These are phyloP conservation scores for Sonneratia alba DNA, from an alignment of 345 rosid genomes.

Conservation along the genomic window DNA sequence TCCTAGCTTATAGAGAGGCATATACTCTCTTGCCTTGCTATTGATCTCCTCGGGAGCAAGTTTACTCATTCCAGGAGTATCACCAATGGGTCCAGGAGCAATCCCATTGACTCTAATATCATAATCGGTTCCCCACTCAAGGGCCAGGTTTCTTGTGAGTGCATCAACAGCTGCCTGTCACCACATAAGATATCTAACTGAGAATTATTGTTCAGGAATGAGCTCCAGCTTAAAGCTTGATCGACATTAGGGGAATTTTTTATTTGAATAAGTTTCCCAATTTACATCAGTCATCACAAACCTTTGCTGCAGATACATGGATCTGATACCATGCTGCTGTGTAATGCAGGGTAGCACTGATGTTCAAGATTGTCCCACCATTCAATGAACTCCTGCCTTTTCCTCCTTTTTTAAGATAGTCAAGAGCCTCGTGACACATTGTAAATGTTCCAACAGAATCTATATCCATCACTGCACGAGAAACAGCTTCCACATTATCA, in stretches of 20 bases:
- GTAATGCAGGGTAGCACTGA: conserved; percentile 72
- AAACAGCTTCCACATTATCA: neutral
- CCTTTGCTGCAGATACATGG: conserved; percentile 88
- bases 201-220: neutral
- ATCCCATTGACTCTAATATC: conserved; percentile 57
- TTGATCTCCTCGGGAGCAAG: conserved; percentile 58
- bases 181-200: neutral
- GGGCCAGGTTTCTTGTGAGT: conserved; percentile 57
- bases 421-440: conserved; percentile 58
- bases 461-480: conserved; percentile 58
- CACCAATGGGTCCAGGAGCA: conserved; percentile 77
- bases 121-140: conserved; percentile 79
- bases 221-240: neutral
- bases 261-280: neutral
- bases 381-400: conserved; percentile 32
- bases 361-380: conserved; percentile 62
- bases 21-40: conserved; percentile 25
- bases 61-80: conserved; percentile 73
- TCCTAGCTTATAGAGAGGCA: conserved; percentile 56
- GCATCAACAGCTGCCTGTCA: conserved; percentile 75
- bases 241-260: neutral
- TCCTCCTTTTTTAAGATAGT: conserved; percentile 67
- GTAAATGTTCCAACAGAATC: conserved; percentile 76
- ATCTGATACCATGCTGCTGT: conserved; percentile 80
- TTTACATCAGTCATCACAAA: conserved; percentile 8